These are phyloP conservation scores for Mediolabrus comicus DNA, from an alignment of 108 stramenopile species.

Conservation along the genomic window DNA sequence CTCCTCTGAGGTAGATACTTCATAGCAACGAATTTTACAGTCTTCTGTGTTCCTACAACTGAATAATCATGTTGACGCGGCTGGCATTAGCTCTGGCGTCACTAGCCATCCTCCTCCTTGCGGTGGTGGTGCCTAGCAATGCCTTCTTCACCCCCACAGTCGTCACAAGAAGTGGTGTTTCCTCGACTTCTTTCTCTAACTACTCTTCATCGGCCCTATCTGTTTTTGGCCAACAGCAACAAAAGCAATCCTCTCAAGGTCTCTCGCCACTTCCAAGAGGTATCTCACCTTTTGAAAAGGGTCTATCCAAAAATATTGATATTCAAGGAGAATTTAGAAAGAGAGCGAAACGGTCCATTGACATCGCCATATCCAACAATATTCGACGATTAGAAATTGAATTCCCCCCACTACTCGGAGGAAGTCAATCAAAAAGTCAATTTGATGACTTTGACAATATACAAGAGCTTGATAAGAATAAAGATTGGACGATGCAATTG, in stretches of 20 bases:
- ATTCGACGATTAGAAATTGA: slow-evolving; percentile 64
- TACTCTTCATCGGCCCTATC: neutral
- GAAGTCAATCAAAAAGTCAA: slow-evolving; percentile 60
- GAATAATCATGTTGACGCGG: too few relatives aligned
- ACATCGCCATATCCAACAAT: slow-evolving; percentile 42
- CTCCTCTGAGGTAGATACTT: too few relatives aligned
- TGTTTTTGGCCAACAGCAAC: neutral
- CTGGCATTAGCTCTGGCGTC: too few relatives aligned
- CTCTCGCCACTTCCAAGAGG: slow-evolving; percentile 63
- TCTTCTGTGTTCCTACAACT: too few relatives aligned
- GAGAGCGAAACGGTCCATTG: slow-evolving; percentile 41
- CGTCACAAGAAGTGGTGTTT: neutral
- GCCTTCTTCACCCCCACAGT: neutral
- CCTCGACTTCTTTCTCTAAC: neutral
- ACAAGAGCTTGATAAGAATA: slow-evolving; percentile 78
- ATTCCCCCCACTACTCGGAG: slow-evolving; percentile 81
- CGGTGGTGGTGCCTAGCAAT: too few relatives aligned
- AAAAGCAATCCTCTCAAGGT: neutral
- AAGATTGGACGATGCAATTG: slow-evolving; percentile 74
- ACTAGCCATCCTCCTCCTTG: too few relatives aligned
- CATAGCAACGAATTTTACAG: too few relatives aligned
- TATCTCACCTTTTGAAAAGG: slow-evolving; percentile 79
- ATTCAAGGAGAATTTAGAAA: slow-evolving; percentile 67
- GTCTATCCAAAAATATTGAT: slow-evolving; percentile 53
- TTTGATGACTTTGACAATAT: slow-evolving; percentile 93